Evolutionary conservation across 2,329 filamentous ascomycete genomes (phyloP).

Genomic region (Aspergillus phoenicis): DNA sequence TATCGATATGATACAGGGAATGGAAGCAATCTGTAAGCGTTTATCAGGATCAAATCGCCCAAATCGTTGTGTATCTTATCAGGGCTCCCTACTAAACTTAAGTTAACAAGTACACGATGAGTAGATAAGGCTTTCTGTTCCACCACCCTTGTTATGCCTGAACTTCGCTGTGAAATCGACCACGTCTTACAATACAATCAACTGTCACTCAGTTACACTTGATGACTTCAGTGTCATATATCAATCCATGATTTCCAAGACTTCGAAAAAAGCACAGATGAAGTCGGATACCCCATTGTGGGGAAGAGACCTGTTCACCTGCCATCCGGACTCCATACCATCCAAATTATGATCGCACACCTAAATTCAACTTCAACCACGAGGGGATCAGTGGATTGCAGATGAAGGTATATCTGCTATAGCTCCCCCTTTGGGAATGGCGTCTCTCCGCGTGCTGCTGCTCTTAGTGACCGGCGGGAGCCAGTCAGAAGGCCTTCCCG

Average conservation of each 20-base stretch:
- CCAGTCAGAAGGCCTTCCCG: slow-evolving; percentile 14
- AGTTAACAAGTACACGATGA: too few species aligned
- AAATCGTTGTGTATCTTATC: background rate
- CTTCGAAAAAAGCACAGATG: background rate
- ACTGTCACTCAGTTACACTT: background rate
- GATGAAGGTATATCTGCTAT: slow-evolving; percentile 4
- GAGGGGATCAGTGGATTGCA: slow-evolving; percentile 31
- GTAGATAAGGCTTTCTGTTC: too few species aligned
- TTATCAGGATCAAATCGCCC: background rate
- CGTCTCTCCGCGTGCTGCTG: slow-evolving; percentile 17
- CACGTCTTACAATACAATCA: background rate
- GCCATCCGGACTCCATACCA: background rate
- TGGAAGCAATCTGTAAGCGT: background rate
- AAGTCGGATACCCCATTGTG: slow-evolving; percentile 1
- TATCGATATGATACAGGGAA: too few species aligned
- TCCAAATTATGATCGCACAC: background rate
- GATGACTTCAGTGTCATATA: background rate
- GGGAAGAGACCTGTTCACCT: background rate
- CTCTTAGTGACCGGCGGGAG: slow-evolving; percentile 7
- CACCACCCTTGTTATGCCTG: too few species aligned
- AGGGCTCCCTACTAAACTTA: background rate
- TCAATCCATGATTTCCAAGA: background rate
- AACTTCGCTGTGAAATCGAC: background rate
- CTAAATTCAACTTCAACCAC: background rate
- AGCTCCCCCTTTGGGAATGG: slow-evolving; percentile 42